Evolutionary conservation across 306 rosid genomes (phyloP), one percentile per base, ranked within the genome.

Genomic region (Oemleria cerasiformis): DNA sequence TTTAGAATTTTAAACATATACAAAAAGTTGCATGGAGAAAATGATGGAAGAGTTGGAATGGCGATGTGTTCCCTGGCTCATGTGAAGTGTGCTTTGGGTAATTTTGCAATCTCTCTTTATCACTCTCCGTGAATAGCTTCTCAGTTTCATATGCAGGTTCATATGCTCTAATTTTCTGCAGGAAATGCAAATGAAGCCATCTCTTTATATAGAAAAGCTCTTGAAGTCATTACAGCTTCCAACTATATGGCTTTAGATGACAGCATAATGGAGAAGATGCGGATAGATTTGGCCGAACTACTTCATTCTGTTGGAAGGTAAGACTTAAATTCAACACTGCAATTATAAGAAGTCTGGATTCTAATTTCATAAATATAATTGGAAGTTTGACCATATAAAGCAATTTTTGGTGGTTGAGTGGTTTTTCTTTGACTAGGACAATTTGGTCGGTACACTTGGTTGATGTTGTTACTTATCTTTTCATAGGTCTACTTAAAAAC

Each of bases 221-320:
- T 91, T 67, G 77, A 82, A 78, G 83, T 88, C 67, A 83, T 91
- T 77, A 73, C 64, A 76, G 88, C 89, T 74, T 88, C 97, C 66
- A 84, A 87, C 69, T 85, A 84, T 82, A 48, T 91, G 88, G 81
- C 97, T 70, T 58, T 53, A 2, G 94, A 88, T 81, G 92, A 91
- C 81, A 82, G 79, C 73, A 64, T 75, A 53, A 67, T 87, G 87
- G 98, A 93, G 81, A 91, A 91, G 84, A 88, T 91, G 82, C 83
- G 94, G 76, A 78, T 90, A 62, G 97, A 91, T 83, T 78, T 93
- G 75, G 96, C 97, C 43, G 94, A 91, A 75, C 79, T 93, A 72
- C 90, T 93, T 58, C 98, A 93, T 82, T 75, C 77, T 72, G 86
- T 85, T 57, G 96, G 98, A 73, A 84, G 96, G 97, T 93, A 83